phyloP scores from a whole-genome alignment of 164 flowering plant genomes.

The Echeveria elegans region DNA sequence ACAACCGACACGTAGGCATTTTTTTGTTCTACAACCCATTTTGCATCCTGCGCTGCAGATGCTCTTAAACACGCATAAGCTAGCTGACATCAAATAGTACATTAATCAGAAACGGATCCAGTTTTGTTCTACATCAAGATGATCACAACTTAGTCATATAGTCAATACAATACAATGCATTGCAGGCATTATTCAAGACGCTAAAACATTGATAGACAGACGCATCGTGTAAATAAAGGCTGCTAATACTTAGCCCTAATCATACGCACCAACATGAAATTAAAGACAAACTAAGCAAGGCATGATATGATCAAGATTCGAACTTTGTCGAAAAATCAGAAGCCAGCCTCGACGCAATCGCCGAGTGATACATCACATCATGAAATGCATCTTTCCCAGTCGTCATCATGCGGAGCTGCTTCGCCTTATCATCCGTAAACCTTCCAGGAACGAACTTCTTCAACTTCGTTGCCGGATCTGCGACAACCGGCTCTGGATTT shows the following conservation, averaged over 20 bases:
- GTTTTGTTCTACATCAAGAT: not conserved
- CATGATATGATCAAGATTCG: not conserved
- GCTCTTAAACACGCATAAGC: not conserved
- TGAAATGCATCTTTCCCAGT: conserved; percentile 23
- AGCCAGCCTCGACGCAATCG: conserved; percentile 34
- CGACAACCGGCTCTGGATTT: not conserved
- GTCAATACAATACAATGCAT: no score
- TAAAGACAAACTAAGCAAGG: not conserved
- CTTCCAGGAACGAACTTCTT: conserved; percentile 23
- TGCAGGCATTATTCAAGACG: not conserved
- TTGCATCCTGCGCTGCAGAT: no score
- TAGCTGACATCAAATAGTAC: no score
- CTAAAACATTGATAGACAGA: not conserved
- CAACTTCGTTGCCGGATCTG: not conserved
- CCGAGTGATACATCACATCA: conserved; percentile 36
- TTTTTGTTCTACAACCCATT: no score
- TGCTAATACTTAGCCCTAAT: conserved; percentile 1
- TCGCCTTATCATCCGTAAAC: conserved; percentile 39
- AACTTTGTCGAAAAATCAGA: conserved; percentile 16
- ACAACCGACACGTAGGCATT: no score
- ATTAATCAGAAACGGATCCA: no score
- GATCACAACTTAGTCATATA: not conserved
- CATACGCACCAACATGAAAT: not conserved
- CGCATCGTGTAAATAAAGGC: not conserved
- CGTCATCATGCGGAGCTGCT: conserved; percentile 26